Conservation (phyloP, 176 grass and related monocot species). For the Musa troglodytarum region DNA sequence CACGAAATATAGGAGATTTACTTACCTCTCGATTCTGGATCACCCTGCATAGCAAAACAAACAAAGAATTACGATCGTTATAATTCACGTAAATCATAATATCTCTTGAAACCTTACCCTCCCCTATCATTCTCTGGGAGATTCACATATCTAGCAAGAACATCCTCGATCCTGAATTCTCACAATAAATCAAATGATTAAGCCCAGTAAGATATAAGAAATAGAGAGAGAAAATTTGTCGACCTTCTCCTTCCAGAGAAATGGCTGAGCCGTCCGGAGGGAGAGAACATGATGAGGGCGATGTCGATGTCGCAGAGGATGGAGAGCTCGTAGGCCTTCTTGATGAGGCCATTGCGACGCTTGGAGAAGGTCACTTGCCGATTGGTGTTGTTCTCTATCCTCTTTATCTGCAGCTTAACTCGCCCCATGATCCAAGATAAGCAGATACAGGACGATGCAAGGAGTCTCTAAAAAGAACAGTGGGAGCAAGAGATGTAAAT, state of each 20-base stretch:
- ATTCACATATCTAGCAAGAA: conserved; percentile 40
- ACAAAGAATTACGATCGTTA: background rate
- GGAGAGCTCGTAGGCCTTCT: conserved; percentile 75
- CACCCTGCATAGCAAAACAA: conserved; percentile 13
- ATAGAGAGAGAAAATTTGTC: too few relatives aligned
- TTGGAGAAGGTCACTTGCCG: conserved; percentile 83
- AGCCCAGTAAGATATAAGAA: too few relatives aligned
- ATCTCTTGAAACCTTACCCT: conserved; percentile 21
- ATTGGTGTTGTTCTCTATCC: conserved; percentile 51
- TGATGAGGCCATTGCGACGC: conserved; percentile 72
- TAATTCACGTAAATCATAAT: too few relatives aligned
- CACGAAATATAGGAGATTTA: too few relatives aligned
- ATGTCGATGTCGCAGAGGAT: conserved; percentile 71
- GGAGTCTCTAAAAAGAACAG: too few relatives aligned
- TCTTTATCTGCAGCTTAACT: conserved; percentile 61
- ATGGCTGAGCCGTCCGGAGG: conserved; percentile 47
- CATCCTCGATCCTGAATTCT: conserved; percentile 55
- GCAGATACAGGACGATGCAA: too few relatives aligned
- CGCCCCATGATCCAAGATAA: conserved; percentile 32
- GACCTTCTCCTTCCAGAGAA: conserved; percentile 50
- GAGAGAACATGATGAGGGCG: conserved; percentile 77
- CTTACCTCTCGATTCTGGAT: conserved; percentile 41
- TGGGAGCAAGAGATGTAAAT: too few relatives aligned
- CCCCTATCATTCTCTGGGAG: conserved; percentile 45
- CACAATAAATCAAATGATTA: too few relatives aligned